These are phyloP conservation scores for Aspergillus asperescens DNA, from an alignment of 495 filamentous ascomycete species.

Conservation along the genomic window DNA sequence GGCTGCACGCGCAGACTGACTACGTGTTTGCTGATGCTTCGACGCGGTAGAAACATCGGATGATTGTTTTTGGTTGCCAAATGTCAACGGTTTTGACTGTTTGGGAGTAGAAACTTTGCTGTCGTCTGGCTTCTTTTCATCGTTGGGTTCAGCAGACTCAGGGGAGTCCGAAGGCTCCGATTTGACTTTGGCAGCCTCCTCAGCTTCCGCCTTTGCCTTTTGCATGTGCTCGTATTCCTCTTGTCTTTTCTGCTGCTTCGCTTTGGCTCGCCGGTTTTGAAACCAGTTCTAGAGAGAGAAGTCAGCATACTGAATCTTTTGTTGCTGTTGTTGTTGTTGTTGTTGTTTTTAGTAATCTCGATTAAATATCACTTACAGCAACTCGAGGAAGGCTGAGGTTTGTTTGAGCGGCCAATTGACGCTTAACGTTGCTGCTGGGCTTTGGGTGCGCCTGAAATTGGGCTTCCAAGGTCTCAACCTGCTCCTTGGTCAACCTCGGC, in stretches of 20 bases:
- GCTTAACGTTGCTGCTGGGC: conserved; percentile 71
- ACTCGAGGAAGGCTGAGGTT: conserved; percentile 70
- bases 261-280: conserved; percentile 80
- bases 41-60: conserved; percentile 18
- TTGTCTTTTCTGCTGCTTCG: conserved; percentile 70
- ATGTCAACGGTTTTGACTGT: conserved; percentile 18
- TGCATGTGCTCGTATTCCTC: conserved; percentile 58
- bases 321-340: too few relatives aligned
- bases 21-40: conserved; percentile 41
- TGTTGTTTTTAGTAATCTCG: too few relatives aligned
- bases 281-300: conserved; percentile 70
- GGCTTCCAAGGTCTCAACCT: conserved; percentile 69
- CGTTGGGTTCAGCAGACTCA: conserved; percentile 25
- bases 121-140: conserved; percentile 26
- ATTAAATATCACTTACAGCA: conserved; percentile 52
- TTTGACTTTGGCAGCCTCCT: conserved; percentile 37
- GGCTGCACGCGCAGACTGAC: conserved; percentile 40
- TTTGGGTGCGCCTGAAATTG: conserved; percentile 74
- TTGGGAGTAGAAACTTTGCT: conserved; percentile 30
- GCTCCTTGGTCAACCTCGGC: conserved; percentile 73
- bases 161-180: conserved; percentile 28
- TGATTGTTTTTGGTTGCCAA: conserved; percentile 24
- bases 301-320: conserved; percentile 15
- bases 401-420: conserved; percentile 64
- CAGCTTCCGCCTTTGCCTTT: conserved; percentile 47